Conservation (phyloP, 2,329 filamentous ascomycete species). For the Leptodontidium sp. region DNA sequence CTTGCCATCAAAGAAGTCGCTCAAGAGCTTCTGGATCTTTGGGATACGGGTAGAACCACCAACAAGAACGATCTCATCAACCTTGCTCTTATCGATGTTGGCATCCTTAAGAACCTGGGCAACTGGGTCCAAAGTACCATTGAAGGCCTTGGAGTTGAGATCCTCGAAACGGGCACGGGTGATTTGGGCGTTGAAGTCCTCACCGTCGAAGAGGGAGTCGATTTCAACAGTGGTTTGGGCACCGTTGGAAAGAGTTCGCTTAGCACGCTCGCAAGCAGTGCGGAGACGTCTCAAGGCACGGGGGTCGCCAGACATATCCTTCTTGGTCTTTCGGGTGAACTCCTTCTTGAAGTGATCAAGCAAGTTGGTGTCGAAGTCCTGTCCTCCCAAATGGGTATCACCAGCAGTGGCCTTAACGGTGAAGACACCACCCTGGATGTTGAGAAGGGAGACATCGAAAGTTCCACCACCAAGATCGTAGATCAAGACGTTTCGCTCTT, state of each 20-base stretch:
- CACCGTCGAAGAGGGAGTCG: slow-evolving; percentile 96
- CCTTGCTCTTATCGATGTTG: slow-evolving; percentile 83
- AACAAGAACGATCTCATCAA: slow-evolving; percentile 98
- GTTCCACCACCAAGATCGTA: slow-evolving; percentile 99
- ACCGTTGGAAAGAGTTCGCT: slow-evolving; percentile 97
- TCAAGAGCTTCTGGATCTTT: slow-evolving; percentile 97
- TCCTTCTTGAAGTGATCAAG: slow-evolving; percentile 98
- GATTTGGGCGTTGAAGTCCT: slow-evolving; percentile 97
- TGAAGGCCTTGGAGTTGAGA: slow-evolving; percentile 94
- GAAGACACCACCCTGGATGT: slow-evolving; percentile 99
- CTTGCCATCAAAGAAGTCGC: slow-evolving; percentile 99
- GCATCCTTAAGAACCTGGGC: slow-evolving; percentile 97
- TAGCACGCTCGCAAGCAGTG: slow-evolving; percentile 98
- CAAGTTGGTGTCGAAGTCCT: slow-evolving; percentile 96
- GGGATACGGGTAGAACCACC: slow-evolving; percentile 99
- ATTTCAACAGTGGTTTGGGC: slow-evolving; percentile 98
- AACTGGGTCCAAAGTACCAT: slow-evolving; percentile 92
- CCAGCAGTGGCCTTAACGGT: slow-evolving; percentile 98
- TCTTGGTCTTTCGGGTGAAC: slow-evolving; percentile 83
- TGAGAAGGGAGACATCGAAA: slow-evolving; percentile 99
- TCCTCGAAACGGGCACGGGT: slow-evolving; percentile 99
- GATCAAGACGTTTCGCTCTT: slow-evolving; percentile 99
- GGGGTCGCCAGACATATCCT: slow-evolving; percentile 73
- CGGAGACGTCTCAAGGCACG: slow-evolving; percentile 95
- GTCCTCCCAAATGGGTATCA: slow-evolving; percentile 95